Conservation (phyloP, 495 filamentous ascomycete genomes). For the Lindgomyces ingoldianus region DNA sequence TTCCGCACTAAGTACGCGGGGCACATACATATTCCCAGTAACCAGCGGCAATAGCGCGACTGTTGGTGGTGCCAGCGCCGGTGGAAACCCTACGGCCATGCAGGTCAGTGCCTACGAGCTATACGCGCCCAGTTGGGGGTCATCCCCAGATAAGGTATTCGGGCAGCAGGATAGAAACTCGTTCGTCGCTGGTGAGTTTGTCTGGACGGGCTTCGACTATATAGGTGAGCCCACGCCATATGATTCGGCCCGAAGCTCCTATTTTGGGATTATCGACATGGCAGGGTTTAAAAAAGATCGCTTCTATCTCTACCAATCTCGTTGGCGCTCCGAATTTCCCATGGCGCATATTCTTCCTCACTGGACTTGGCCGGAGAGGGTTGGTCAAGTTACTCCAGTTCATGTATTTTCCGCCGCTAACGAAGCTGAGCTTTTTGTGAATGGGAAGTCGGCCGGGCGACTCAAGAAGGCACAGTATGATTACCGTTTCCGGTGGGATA, state of each 20-base stretch:
- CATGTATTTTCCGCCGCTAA: slow-evolving; percentile 53
- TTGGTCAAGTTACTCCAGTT: slow-evolving; percentile 51
- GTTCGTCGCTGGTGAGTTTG: slow-evolving; percentile 53
- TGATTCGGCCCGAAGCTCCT: slow-evolving; percentile 48
- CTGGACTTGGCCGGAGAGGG: slow-evolving; percentile 54
- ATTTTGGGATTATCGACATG: slow-evolving; percentile 43
- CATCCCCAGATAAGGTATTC: slow-evolving; percentile 54
- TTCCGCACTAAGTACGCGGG: slow-evolving; percentile 49
- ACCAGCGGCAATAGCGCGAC: slow-evolving; percentile 41
- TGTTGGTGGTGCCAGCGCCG: slow-evolving; percentile 32
- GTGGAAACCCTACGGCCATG: slow-evolving; percentile 34
- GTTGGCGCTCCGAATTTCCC: slow-evolving; percentile 48
- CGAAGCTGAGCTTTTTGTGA: slow-evolving; percentile 55
- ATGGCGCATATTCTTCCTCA: slow-evolving; percentile 54
- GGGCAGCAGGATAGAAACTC: slow-evolving; percentile 48
- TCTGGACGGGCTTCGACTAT: slow-evolving; percentile 56
- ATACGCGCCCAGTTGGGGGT: slow-evolving; percentile 47
- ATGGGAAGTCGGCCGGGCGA: slow-evolving; percentile 48
- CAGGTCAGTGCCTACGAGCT: slow-evolving; percentile 54
- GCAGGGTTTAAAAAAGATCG: slow-evolving; percentile 56
- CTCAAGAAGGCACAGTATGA: slow-evolving; percentile 40
- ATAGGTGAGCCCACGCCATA: slow-evolving; percentile 54
- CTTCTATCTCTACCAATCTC: slow-evolving; percentile 52
- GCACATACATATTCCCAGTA: slow-evolving; percentile 55
- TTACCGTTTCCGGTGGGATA: slow-evolving; percentile 55